Conservation (phyloP, 2,329 filamentous ascomycete species). For the Fusarium oligoseptatum region DNA sequence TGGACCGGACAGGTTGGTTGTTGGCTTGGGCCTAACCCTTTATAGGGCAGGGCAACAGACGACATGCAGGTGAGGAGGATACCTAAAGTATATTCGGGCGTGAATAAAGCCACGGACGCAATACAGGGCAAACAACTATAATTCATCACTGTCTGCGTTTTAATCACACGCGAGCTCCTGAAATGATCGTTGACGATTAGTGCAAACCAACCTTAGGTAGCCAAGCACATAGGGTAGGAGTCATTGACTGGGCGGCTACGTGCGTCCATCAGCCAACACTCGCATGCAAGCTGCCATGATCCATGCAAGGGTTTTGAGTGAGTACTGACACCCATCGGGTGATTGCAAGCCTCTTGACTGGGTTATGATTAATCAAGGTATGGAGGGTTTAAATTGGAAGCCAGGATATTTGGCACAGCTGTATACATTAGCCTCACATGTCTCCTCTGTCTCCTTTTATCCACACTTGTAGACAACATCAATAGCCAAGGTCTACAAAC, state of each 20-base stretch:
- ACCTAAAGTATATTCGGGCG: background rate
- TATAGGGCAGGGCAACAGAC: background rate
- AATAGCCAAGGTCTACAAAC: background rate
- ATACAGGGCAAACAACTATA: background rate
- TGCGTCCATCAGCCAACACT: slow-evolving; percentile 12
- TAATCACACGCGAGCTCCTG: background rate
- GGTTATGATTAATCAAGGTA: background rate
- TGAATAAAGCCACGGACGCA: background rate
- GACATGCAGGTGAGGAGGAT: background rate
- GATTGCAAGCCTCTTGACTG: background rate
- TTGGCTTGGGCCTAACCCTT: background rate
- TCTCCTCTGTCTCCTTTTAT: background rate
- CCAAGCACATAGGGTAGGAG: slow-evolving; percentile 7
- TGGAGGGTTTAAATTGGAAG: background rate
- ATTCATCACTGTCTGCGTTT: background rate
- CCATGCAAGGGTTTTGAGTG: background rate
- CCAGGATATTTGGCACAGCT: background rate
- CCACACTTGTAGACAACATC: background rate
- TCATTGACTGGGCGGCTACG: background rate
- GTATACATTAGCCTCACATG: background rate
- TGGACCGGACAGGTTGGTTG: background rate
- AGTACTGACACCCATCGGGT: background rate
- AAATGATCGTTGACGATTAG: background rate
- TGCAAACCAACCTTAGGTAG: background rate
- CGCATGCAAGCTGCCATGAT: slow-evolving; percentile 1